phyloP scores from a whole-genome alignment of 768 basidiomycete species.

The Trametopsis cervina region DNA sequence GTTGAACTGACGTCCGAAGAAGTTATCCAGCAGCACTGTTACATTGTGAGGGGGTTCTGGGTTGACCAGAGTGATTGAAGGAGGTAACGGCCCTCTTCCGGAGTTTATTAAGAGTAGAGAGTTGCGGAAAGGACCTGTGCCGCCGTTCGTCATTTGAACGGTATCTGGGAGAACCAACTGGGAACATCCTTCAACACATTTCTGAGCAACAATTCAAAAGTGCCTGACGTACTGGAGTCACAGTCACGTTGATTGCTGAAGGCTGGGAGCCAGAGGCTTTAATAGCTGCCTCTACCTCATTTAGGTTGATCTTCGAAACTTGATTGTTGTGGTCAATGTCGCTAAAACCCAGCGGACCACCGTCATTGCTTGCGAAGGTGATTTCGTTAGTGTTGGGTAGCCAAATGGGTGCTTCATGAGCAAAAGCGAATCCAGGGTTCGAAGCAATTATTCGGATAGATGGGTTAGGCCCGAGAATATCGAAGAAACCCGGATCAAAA shows the following conservation, averaged over 20 bases:
- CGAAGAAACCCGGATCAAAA: conserved; percentile 47
- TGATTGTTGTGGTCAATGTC: conserved; percentile 59
- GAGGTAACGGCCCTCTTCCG: conserved; percentile 55
- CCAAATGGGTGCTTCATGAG: conserved; percentile 76
- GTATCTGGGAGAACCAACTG: conserved; percentile 53
- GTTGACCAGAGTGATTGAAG: conserved; percentile 59
- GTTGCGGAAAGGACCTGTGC: conserved; percentile 54
- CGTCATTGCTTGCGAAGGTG: conserved; percentile 66
- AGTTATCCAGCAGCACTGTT: conserved; percentile 71
- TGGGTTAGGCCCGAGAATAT: conserved; percentile 50
- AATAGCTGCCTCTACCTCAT: conserved; percentile 43
- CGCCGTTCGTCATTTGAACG: conserved; percentile 67
- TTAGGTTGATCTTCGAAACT: conserved; percentile 55
- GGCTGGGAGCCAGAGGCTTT: conserved; percentile 22
- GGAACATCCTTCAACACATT: neutral
- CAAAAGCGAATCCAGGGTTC: conserved; percentile 59
- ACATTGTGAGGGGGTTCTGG: conserved; percentile 56
- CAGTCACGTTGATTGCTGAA: conserved; percentile 40
- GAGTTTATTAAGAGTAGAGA: conserved; percentile 57
- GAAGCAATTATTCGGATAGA: conserved; percentile 53
- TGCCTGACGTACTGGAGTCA: conserved; percentile 30
- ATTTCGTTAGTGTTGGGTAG: conserved; percentile 61
- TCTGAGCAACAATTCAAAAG: conserved; percentile 1
- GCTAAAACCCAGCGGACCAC: conserved; percentile 56
- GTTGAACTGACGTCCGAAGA: conserved; percentile 75